Conservation (phyloP, 2,329 filamentous ascomycete genomes). For the Talaromyces sp. region DNA sequence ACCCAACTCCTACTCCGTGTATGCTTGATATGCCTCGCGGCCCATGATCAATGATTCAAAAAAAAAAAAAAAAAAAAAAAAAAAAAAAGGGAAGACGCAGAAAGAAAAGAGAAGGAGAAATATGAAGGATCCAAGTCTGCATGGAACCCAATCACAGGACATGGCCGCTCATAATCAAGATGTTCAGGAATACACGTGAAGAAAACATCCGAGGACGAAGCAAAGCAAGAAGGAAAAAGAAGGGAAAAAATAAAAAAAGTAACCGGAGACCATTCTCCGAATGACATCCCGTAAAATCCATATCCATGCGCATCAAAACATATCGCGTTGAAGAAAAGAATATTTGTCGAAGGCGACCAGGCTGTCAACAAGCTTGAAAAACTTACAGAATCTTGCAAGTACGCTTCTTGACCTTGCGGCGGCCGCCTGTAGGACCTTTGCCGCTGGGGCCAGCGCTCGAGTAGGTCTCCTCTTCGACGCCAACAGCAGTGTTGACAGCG, state of each 20-base stretch:
- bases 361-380: slow-evolving; percentile 3
- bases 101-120: slow-evolving; percentile 3
- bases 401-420: slow-evolving; percentile 74
- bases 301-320: neutral
- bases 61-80: slow-evolving; percentile 19
- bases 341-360: slow-evolving; percentile 8
- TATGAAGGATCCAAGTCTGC: slow-evolving; percentile 6
- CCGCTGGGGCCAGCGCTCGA: slow-evolving; percentile 35
- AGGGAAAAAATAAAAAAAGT: neutral
- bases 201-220: slow-evolving; percentile 10
- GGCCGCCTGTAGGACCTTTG: slow-evolving; percentile 30
- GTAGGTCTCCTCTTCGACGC: slow-evolving; percentile 58
- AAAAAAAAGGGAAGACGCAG: neutral
- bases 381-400: slow-evolving; percentile 71
- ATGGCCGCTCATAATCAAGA: slow-evolving; percentile 1
- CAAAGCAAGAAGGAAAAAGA: neutral
- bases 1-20: slow-evolving; percentile 35
- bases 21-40: slow-evolving; percentile 19
- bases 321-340: neutral
- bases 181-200: slow-evolving; percentile 8
- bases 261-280: neutral
- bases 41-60: slow-evolving; percentile 16
- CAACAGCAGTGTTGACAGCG: slow-evolving; percentile 84
- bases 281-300: slow-evolving; percentile 1
- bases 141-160: slow-evolving; percentile 2